Evolutionary conservation across 257 asterid species (phyloP), one percentile per base, ranked within the genome.

Genomic region (Ligustrum vulgare): DNA sequence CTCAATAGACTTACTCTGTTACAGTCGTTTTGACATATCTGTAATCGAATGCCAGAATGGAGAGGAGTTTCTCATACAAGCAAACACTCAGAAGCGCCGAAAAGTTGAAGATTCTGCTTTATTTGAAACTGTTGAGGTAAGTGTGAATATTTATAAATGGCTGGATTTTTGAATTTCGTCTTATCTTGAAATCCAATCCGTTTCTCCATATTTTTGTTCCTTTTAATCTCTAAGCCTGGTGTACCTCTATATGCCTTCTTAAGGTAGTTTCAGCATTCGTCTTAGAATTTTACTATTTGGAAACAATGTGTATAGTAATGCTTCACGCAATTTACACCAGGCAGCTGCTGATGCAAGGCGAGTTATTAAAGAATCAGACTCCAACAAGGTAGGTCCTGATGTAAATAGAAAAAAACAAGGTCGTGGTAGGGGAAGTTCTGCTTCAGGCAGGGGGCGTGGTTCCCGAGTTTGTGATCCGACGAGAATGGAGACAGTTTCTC

Each of bases 381-480:
- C 82, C 58, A 82, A 72, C 82, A 91, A 83, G 78, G 82, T 62
- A 41, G 82, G 82, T 74, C 79, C 86, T 71, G 99, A 92, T 80
- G 76, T 67, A 79, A 87, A 79, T 84, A 90, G 82, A 80, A 93
- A 83, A 82, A 91, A 88, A 76, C 94, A 87, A 82, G 88, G 85
- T 80, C 97, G 97, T 83, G 86, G 90, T 7, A 89, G 88, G 87
- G 96, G 87, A 68, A 82, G 72, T 80, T 78, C 89, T 72, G 68
- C 83, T 84, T 85, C 97, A 67, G 91, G 92, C 70, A 90, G 97
- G 86, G 97, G 96, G 56, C 94, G 98, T 20, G 94, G 96, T 80
- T 65, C 80, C 75, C 90, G 96, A 77, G 89, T 62, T 76, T 77
- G 70, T 78, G 92, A 94, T 74, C 96, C 84, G 81, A 83, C 89